These are phyloP conservation scores for Cladosporium phlei DNA, from an alignment of 2,329 filamentous ascomycete species.

Conservation along the genomic window DNA sequence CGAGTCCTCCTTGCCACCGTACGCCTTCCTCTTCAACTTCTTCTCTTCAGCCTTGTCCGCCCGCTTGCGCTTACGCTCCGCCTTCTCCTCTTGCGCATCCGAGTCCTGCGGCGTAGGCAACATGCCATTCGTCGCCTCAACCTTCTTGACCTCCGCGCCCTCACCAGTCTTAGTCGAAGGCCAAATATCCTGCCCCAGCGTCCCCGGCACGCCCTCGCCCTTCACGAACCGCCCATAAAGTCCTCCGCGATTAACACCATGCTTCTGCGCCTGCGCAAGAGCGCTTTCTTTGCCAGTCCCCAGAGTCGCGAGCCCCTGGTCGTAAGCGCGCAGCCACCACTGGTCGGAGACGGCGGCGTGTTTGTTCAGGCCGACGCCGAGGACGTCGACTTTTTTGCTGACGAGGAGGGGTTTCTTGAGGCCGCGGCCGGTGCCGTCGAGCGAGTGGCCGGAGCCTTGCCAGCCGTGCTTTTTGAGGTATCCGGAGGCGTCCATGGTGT, in stretches of 20 bases:
- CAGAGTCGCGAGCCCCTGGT: slow-evolving; percentile 79
- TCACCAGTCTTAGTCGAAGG: slow-evolving; percentile 1
- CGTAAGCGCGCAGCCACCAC: slow-evolving; percentile 96
- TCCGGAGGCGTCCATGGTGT: slow-evolving; percentile 74
- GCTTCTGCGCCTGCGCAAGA: slow-evolving; percentile 41
- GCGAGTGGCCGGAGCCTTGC: slow-evolving; percentile 81
- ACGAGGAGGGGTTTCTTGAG: slow-evolving; percentile 79
- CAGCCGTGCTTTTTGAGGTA: slow-evolving; percentile 84
- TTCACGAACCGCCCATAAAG: slow-evolving; percentile 82
- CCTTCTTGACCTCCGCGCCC: not conserved
- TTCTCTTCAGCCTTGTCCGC: slow-evolving; percentile 3
- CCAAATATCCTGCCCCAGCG: slow-evolving; percentile 41
- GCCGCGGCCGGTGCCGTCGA: slow-evolving; percentile 72
- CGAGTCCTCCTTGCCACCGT: slow-evolving; percentile 14
- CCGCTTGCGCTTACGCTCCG: slow-evolving; percentile 6
- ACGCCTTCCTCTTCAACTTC: slow-evolving; percentile 15
- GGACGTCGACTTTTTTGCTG: slow-evolving; percentile 72
- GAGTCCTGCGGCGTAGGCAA: slow-evolving; percentile 3
- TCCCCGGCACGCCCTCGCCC: slow-evolving; percentile 72
- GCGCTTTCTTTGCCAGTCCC: slow-evolving; percentile 57
- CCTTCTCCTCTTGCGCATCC: slow-evolving; percentile 6
- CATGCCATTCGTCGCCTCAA: not conserved
- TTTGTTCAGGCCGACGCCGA: slow-evolving; percentile 75
- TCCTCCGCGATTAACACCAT: slow-evolving; percentile 47
- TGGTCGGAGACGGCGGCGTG: slow-evolving; percentile 65